Evolutionary conservation across 768 basidiomycete genomes (phyloP).

Genomic region (Tricholoma flavovirens): DNA sequence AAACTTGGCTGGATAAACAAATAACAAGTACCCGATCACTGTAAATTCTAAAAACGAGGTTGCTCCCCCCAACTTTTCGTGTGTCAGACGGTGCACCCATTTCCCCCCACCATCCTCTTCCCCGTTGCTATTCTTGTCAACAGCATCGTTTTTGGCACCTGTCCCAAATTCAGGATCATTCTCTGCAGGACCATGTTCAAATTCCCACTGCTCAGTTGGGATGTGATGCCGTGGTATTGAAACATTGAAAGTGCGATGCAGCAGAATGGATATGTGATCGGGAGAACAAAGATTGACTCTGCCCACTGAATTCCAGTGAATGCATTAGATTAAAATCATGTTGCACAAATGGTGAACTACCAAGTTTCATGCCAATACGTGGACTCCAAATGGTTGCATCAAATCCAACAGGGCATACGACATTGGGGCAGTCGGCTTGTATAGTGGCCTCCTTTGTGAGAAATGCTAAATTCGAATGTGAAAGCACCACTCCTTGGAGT

Average conservation of each 20-base stretch:
- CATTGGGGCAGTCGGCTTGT: conserved; percentile 80
- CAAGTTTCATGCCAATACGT: conserved; percentile 69
- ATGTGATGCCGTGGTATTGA: conserved; percentile 93
- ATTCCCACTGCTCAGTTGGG: conserved; percentile 72
- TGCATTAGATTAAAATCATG: background rate
- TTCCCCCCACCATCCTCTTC: conserved; percentile 50
- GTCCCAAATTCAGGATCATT: conserved; percentile 70
- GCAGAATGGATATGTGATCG: conserved; percentile 85
- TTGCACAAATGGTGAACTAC: conserved; percentile 36
- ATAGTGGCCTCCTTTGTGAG: conserved; percentile 58
- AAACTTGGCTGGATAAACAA: background rate
- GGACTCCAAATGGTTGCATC: conserved; percentile 90
- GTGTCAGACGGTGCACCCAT: conserved; percentile 76
- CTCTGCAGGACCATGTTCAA: conserved; percentile 79
- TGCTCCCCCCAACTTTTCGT: conserved; percentile 60
- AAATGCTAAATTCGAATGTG: conserved; percentile 77
- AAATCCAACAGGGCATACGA: conserved; percentile 68
- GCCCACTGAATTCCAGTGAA: conserved; percentile 48
- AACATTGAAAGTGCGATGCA: conserved; percentile 90
- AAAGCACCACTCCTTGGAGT: conserved; percentile 80
- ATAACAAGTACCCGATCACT: conserved; percentile 69
- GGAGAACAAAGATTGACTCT: conserved; percentile 85
- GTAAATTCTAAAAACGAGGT: conserved; percentile 74
- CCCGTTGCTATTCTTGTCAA: conserved; percentile 17
- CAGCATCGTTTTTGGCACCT: conserved; percentile 24